These are phyloP conservation scores for Hypholoma sublateritium DNA, from an alignment of 768 basidiomycete species.

Conservation along the genomic window DNA sequence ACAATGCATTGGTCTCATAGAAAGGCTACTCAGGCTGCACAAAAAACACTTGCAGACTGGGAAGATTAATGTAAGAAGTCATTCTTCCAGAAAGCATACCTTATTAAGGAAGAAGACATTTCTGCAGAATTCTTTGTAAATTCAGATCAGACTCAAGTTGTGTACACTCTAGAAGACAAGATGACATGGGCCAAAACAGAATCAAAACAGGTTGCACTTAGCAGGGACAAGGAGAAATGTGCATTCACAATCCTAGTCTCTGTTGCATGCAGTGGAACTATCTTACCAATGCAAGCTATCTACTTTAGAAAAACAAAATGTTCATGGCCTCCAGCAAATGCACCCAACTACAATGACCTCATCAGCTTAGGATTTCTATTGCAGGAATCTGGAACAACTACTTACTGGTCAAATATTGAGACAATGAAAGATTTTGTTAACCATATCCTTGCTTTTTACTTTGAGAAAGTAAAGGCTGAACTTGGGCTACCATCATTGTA, in stretches of 20 bases:
- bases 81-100: constrained; percentile 23
- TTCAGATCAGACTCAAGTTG: constrained; percentile 33
- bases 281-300: constrained; percentile 35
- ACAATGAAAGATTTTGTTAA: constrained; percentile 24
- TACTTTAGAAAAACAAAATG: constrained; percentile 24
- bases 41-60: constrained; percentile 31
- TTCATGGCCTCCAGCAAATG: constrained; percentile 16
- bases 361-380: constrained; percentile 22
- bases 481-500: constrained; percentile 17
- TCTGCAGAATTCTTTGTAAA: constrained; percentile 29
- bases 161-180: constrained; percentile 27
- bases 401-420: constrained; percentile 25
- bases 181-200: constrained; percentile 26
- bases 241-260: constrained; percentile 35
- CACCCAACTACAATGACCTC: constrained; percentile 21
- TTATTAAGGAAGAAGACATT: constrained; percentile 31
- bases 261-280: constrained; percentile 22
- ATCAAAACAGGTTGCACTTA: constrained; percentile 30
- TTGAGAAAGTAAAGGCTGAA: constrained; percentile 2
- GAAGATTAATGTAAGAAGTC: constrained; percentile 26
- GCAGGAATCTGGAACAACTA: constrained; percentile 21
- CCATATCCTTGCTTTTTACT: constrained; percentile 23
- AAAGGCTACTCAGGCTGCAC: constrained; percentile 31
- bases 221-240: constrained; percentile 36
- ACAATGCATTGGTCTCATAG: constrained; percentile 24